These are phyloP conservation scores for Aspergillus sergii DNA, from an alignment of 2,329 filamentous ascomycete genomes.

Conservation along the genomic window DNA sequence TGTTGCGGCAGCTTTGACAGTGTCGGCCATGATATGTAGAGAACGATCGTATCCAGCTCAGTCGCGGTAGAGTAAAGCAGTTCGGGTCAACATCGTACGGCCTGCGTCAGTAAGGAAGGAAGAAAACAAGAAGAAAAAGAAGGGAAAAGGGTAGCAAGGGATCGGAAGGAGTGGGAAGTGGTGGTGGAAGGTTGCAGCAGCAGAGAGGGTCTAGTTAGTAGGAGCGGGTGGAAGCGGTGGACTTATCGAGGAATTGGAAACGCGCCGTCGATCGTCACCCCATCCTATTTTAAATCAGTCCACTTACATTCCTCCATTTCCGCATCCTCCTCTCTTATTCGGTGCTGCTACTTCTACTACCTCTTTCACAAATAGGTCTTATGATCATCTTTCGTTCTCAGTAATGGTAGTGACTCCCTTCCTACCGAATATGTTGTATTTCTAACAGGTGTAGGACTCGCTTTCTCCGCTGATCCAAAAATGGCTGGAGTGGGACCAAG, in stretches of 20 bases:
- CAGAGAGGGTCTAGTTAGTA: background rate
- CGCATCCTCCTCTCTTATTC: background rate
- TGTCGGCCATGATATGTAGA: slow-evolving; percentile 12
- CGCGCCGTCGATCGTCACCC: background rate
- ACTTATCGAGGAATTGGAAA: background rate
- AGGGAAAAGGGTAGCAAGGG: background rate
- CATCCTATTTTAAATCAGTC: slow-evolving; percentile 4
- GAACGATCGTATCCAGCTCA: slow-evolving; percentile 3
- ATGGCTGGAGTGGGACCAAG: slow-evolving; percentile 62
- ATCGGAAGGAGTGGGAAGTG: background rate
- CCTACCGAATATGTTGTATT: background rate
- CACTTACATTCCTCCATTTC: slow-evolving; percentile 6
- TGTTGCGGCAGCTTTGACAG: background rate
- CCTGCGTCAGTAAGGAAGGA: background rate
- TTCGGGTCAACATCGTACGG: background rate
- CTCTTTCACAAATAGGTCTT: background rate
- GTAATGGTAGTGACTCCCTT: background rate
- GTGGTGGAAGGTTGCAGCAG: background rate
- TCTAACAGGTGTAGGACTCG: slow-evolving; percentile 29
- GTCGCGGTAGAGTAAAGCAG: background rate
- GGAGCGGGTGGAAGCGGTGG: background rate
- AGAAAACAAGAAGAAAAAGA: background rate
- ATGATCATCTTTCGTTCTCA: background rate
- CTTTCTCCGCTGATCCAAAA: slow-evolving; percentile 50
- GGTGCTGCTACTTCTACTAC: background rate